phyloP scores from a whole-genome alignment of 2,329 filamentous ascomycete species.

The Penicillium paneum region DNA sequence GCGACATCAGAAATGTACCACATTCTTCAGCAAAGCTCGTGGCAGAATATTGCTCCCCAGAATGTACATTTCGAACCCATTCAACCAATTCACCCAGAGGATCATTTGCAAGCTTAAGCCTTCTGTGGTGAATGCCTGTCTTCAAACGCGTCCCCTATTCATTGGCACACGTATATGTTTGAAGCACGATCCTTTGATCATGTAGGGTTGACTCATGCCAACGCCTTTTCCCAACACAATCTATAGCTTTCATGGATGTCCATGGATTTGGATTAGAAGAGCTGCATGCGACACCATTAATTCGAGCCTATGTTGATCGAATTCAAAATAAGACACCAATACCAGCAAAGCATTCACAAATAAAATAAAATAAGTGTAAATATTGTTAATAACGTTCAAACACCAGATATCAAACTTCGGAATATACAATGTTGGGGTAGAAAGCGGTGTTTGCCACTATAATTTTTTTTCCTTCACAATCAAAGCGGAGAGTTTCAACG shows the following conservation, averaged over 20 bases:
- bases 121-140: not conserved
- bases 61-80: not conserved
- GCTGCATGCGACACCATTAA: not conserved
- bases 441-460: conserved; percentile 24
- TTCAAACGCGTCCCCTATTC: not conserved
- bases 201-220: not conserved
- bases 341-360: not conserved
- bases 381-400: not conserved
- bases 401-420: not conserved
- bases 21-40: not conserved
- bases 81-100: not conserved
- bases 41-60: not conserved
- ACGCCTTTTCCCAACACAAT: not conserved
- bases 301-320: not conserved
- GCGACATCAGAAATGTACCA: not conserved
- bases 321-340: not conserved
- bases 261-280: not conserved
- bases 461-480: conserved; percentile 26
- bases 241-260: not conserved
- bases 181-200: not conserved
- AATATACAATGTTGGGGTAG: conserved; percentile 10
- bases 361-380: not conserved
- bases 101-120: not conserved
- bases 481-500: conserved; percentile 28
- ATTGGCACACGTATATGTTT: not conserved